Evolutionary conservation across 208 protist species (phyloP), one percentile per base, ranked within the genome.

Genomic region (Herpetomonas tarakana): DNA sequence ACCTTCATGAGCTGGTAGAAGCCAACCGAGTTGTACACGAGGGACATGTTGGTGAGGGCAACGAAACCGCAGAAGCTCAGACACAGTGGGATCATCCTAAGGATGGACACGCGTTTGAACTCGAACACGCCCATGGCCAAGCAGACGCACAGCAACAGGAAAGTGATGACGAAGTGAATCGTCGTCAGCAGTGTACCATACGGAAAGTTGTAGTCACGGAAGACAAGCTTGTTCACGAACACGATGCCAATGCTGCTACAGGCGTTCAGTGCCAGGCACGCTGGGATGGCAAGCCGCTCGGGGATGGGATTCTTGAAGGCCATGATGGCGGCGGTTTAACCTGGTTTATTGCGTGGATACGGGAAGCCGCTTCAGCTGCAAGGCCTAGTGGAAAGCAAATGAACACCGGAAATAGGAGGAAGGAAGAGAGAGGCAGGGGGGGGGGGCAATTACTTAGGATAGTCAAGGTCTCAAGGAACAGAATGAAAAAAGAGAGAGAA

Each of bases 1-100:
- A 94, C 78, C 65, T 92, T 92, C 27, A 88, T 75, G 41, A 94
- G 78, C 73, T 97, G 92, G 62, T 96, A 97, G 52, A 96, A 93
- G 2, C 86, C 86, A 19, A 96, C 82, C 19, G 69, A 82, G 65
- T 97, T 97, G 81, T 92, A 88, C 27, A 83, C 67, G 3, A 97
- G 73, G 2, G 80, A 91, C 47, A 95, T 57, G 62, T 97, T 97
- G 9, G 83, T 92, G 27, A 96, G 71, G 21, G 88, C 78, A 16
- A 97, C 88, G 61, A 93, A 96, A 21, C 86, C 88, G 61, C 83
- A 91, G 68, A 92, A 96, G 28, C 85, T 86, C 12, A 84, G 0
- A 61, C 83, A 83, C 9, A 93, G 71, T 2, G 85, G 87, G 1
- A 96, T 16, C 12, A 96, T 68, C 50, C 82, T 71, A 14, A 63